Percentiles rank a stretch among this genome's conserved stretches.
phyloP scores from a whole-genome alignment of 108 stramenopile species.

The Schizochytrium sp. region DNA sequence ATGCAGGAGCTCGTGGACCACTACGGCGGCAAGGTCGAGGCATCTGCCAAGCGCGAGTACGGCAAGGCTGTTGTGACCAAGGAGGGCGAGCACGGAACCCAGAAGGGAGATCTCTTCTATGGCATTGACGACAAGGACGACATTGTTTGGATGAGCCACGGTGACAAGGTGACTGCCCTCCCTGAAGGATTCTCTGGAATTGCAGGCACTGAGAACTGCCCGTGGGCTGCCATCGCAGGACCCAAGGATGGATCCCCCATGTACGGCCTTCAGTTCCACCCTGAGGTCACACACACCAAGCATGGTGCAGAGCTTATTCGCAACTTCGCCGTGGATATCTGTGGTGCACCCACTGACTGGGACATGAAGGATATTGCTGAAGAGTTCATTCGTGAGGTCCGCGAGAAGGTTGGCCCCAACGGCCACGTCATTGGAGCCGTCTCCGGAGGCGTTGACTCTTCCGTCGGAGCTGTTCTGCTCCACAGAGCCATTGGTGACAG shows the following conservation, averaged over 20 bases:
- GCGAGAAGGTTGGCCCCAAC: conserved; percentile 84
- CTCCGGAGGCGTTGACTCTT: conserved; percentile 98
- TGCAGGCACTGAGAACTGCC: conserved; percentile 86
- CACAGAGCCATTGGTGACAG: conserved; percentile 93
- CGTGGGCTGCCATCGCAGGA: conserved; percentile 92
- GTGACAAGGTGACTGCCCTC: conserved; percentile 90
- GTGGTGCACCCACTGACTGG: conserved; percentile 90
- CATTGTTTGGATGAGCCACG: conserved; percentile 99
- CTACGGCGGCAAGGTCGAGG: conserved; percentile 90
- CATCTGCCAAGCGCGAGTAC: conserved; percentile 91
- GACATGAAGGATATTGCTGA: conserved; percentile 95
- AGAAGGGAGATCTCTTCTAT: conserved; percentile 73
- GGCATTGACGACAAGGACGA: conserved; percentile 85
- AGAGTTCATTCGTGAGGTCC: conserved; percentile 90
- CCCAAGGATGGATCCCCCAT: conserved; percentile 73
- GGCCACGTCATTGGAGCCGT: conserved; percentile 98
- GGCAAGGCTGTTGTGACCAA: conserved; percentile 88
- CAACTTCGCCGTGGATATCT: conserved; percentile 90
- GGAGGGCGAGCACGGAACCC: conserved; percentile 78
- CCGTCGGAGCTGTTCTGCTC: conserved; percentile 96
- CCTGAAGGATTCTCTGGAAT: conserved; percentile 88
- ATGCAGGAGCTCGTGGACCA: conserved; percentile 85
- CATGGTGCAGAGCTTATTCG: conserved; percentile 84
- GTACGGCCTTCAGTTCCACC: conserved; percentile 98
- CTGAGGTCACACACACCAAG: conserved; percentile 96